Base-by-base conservation (phyloP, 805 yeast genomes). In the Saturnispora gosingensis region DNA sequence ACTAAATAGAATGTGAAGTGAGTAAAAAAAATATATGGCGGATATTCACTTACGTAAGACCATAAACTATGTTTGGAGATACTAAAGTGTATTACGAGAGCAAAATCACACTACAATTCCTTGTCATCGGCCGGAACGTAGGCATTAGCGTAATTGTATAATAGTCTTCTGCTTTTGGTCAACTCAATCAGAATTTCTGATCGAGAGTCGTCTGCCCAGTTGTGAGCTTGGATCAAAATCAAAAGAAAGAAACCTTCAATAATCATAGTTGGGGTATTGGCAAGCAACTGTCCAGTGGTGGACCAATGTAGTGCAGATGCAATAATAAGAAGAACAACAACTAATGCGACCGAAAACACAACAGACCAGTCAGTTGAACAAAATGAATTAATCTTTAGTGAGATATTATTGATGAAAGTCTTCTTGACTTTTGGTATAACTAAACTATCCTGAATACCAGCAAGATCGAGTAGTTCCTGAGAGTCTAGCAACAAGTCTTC, bases 241-340 rank as follows among this genome's bases (percentile, higher is more conserved):
- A 72, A 58, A 46, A 71, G 47, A 56, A 71, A 70, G 52, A 72
- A 72, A 18, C 66, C 73, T 54, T 72, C 75, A 38, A 72, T 69
- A 56, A 72, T 71, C 73, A 70, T 72, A 0, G 75, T 69, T 36
- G 75, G 75, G 0, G 73, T 68, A 50, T 72, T 72, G 34, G 66
- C 64, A 36, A 72, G 53, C 45, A 72, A 60, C 55, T 72, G 75
- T 38, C 72, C 75, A 4, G 72, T 70, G 4, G 66, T 65, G 46
- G 64, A 65, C 74, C 75, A 72, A 39, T 54, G 57, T 57, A 72
- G 50, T 18, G 58, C 67, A 8, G 68, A 61, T 27, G 76, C 70
- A 35, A 62, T 55, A 18, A 59, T 49, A 28, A 72, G 58, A 20
- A 72, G 58, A 1, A 54, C 66, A 16, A 70, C 22, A 34, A 70